Conservation (phyloP, 2,329 filamentous ascomycete genomes). For the Xylariaceae sp. region DNA sequence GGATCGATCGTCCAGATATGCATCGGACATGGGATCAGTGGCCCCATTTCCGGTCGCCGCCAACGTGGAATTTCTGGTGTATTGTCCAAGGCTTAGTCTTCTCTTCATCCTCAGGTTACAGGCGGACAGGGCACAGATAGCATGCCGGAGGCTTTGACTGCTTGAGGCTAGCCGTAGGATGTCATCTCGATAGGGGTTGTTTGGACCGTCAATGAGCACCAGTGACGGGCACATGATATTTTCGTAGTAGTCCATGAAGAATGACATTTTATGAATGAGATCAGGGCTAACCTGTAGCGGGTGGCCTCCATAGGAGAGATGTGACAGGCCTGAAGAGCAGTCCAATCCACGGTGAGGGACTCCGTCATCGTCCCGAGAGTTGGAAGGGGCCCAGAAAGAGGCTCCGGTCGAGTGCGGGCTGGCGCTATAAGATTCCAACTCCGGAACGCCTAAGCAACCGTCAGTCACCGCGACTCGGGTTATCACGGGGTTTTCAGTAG, state of each 20-base stretch:
- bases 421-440: conserved; percentile 48
- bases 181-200: conserved; percentile 80
- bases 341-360: conserved; percentile 37
- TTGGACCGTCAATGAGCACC: conserved; percentile 80
- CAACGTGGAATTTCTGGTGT: conserved; percentile 47
- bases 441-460: conserved; percentile 42
- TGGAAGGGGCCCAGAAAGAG: conserved; percentile 43
- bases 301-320: conserved; percentile 41
- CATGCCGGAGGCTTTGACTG: conserved; percentile 83
- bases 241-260: conserved; percentile 89
- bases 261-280: conserved; percentile 72
- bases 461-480: conserved; percentile 26
- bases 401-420: conserved; percentile 42
- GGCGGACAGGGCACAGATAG: conserved; percentile 80
- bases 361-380: conserved; percentile 40
- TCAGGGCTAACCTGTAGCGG: conserved; percentile 51
- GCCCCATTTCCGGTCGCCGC: conserved; percentile 37
- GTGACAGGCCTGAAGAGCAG: conserved; percentile 44
- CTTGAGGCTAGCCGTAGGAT: conserved; percentile 70
- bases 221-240: conserved; percentile 88
- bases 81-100: conserved; percentile 56
- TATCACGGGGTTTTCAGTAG: conserved; percentile 21
- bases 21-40: conserved; percentile 41
- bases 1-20: conserved; percentile 56
- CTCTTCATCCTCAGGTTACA: conserved; percentile 87